Base-by-base conservation (phyloP, 805 yeast species). In the Groenewaldozyma salmanticensis region DNA sequence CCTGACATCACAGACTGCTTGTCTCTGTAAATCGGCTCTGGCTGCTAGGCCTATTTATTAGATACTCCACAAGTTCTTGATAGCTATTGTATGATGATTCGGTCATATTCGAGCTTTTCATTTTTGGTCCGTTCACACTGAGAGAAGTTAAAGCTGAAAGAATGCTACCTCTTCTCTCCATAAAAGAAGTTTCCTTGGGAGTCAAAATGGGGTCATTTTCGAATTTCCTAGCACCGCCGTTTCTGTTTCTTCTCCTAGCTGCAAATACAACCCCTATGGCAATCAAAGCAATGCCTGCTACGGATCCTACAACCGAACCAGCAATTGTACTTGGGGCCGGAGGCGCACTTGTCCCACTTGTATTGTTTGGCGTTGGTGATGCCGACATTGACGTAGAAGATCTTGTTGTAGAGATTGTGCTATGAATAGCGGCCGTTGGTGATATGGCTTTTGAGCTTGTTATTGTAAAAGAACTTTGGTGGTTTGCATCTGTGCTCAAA, bases 281-380 rank as follows among this genome's bases (percentile, higher is more conserved):
- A 16, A 52, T 36, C 3, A 52, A 35, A 3, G 54, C 52, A 2
- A 52, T 36, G 13, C 57, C 55, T 24, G 55, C 57, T 17, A 52
- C 52, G 1, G 57, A 50, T 13, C 55, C 55, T 13, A 52, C 47
- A 3, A 52, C 52, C 1, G 55, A 48, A 16, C 53, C 57, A 5
- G 50, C 55, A 13, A 52, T 50, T 9, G 48, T 50, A 4, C 42
- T 42, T 15, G 52, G 44, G 40, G 37, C 9, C 36, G 48, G n/a
- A n/a, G n/a, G n/a, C n/a, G 33, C 39, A 7, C 47, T 35, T 16
- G 32, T 16, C 6, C 17, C n/a, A 38, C n/a, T 5, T 24, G 13
- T n/a, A n/a, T 4, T 38, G 35, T 33, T 31, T 13, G 44, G 20
- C 3, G 43, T 29, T 19, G 44, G 15, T 3, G 36, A 5, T 13